Evolutionary conservation across 495 filamentous ascomycete genomes (phyloP).

Genomic region (Cercophora samala): DNA sequence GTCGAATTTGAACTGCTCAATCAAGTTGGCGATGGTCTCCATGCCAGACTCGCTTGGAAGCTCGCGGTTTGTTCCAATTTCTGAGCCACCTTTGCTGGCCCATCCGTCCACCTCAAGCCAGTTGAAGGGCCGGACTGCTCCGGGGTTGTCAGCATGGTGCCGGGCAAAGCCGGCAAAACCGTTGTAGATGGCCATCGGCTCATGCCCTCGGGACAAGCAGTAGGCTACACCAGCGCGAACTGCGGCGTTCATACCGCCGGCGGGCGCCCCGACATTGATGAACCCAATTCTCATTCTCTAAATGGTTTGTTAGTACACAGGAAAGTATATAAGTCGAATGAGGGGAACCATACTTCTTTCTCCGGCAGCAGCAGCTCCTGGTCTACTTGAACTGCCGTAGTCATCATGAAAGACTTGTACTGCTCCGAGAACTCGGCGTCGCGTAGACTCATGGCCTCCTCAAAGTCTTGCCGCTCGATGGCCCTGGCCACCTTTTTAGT

Average conservation of each 20-base stretch:
- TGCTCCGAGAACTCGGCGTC: conserved; percentile 95
- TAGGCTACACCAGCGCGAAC: conserved; percentile 95
- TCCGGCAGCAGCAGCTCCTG: conserved; percentile 55
- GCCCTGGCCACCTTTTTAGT: conserved; percentile 79
- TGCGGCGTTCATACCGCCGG: conserved; percentile 98
- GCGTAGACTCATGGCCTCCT: conserved; percentile 76
- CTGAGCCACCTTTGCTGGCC: conserved; percentile 94
- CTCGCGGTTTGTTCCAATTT: conserved; percentile 96
- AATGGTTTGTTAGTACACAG: conserved; percentile 21
- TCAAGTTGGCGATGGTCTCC: conserved; percentile 76
- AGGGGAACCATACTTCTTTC: conserved; percentile 58
- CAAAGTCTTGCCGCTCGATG: conserved; percentile 80
- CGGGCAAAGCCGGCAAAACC: conserved; percentile 93
- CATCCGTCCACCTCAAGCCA: conserved; percentile 96
- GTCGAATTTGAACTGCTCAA: conserved; percentile 83
- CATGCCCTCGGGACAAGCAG: conserved; percentile 89
- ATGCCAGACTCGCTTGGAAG: conserved; percentile 81
- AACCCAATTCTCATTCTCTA: conserved; percentile 91
- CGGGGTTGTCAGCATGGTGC: conserved; percentile 80
- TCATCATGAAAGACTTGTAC: conserved; percentile 83
- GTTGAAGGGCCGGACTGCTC: conserved; percentile 75
- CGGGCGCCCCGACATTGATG: conserved; percentile 94
- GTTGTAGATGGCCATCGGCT: conserved; percentile 88
- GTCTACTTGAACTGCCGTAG: conserved; percentile 58
- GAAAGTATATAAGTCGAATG: background rate